Evolutionary conservation across 768 basidiomycete species (phyloP).

Genomic region (Russula sp.): DNA sequence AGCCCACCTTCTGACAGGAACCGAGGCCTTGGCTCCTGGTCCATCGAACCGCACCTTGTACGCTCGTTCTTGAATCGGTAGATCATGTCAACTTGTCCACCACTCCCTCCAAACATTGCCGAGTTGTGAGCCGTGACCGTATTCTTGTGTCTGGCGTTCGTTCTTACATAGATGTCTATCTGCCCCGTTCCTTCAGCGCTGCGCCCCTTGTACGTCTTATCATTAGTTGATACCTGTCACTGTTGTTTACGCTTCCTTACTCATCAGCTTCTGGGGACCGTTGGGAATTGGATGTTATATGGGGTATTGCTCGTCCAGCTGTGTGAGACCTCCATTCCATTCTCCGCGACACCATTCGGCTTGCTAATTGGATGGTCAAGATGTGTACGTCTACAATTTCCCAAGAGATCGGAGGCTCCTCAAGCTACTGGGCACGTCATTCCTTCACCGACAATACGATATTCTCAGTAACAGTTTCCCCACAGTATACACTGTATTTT

Average conservation of each 20-base stretch:
- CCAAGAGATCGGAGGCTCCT: background rate
- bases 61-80: background rate
- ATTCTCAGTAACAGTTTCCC: background rate
- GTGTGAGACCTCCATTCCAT: background rate
- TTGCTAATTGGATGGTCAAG: background rate
- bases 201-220: background rate
- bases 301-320: slow-evolving; percentile 7
- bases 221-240: background rate
- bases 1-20: background rate
- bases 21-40: background rate
- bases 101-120: background rate
- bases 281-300: slow-evolving; percentile 15
- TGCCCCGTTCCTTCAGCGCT: background rate
- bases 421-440: slow-evolving; percentile 4
- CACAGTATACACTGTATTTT: slow-evolving; percentile 3
- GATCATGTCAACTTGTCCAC: background rate
- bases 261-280: slow-evolving; percentile 1
- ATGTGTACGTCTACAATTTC: slow-evolving; percentile 17
- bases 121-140: background rate
- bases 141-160: background rate
- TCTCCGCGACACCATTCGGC: background rate
- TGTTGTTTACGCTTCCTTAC: background rate
- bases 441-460: background rate
- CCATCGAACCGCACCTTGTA: background rate
- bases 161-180: background rate